Conservation (phyloP, 805 yeast species). For the Pichia cephalocereana region DNA sequence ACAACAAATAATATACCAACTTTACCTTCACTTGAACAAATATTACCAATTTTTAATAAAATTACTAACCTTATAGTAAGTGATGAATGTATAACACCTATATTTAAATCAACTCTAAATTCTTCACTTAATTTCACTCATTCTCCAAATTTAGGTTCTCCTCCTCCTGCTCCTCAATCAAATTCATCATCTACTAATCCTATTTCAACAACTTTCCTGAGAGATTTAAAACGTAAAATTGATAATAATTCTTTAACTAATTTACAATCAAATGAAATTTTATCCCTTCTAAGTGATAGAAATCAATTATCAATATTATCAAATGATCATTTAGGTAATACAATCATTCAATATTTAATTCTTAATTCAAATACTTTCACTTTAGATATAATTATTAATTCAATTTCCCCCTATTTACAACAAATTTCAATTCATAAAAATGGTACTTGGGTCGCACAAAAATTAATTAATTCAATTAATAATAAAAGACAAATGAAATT, state of each 20-base stretch:
- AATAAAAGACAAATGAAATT: slow-evolving; percentile 51
- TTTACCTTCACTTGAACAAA: not conserved
- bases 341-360: slow-evolving; percentile 87
- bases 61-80: slow-evolving; percentile 25
- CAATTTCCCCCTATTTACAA: slow-evolving; percentile 52
- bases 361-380: slow-evolving; percentile 24
- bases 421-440: slow-evolving; percentile 94
- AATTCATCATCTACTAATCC: not conserved
- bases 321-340: slow-evolving; percentile 90
- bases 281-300: slow-evolving; percentile 61
- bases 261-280: slow-evolving; percentile 64
- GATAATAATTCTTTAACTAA: slow-evolving; percentile 46
- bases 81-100: not conserved
- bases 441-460: slow-evolving; percentile 99
- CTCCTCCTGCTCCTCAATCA: too few relatives aligned
- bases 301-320: slow-evolving; percentile 86
- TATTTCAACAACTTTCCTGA: slow-evolving; percentile 73
- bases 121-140: not conserved
- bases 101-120: not conserved
- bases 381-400: not conserved
- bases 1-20: not conserved
- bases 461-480: slow-evolving; percentile 67
- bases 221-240: slow-evolving; percentile 75
- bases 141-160: not conserved
- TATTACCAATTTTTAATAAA: slow-evolving; percentile 24